Conservation (phyloP, 108 stramenopile species). For the Nitzschia sp. region DNA sequence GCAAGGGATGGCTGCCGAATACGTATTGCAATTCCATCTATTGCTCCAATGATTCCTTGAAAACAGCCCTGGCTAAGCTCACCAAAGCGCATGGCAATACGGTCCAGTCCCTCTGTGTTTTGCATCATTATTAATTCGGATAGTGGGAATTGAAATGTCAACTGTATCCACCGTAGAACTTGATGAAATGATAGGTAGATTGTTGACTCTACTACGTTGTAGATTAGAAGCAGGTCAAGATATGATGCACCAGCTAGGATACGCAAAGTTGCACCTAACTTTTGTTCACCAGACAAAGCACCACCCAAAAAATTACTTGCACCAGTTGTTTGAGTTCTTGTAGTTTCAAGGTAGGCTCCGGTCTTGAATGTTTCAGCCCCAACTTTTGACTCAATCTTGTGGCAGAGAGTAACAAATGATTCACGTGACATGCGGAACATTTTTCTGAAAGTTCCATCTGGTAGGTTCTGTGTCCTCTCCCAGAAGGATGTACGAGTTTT, state of each 20-base stretch:
- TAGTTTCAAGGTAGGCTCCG: too few relatives aligned
- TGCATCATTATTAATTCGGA: not conserved
- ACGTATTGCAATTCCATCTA: conserved; percentile 32
- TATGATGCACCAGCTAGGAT: conserved; percentile 30
- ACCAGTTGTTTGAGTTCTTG: too few relatives aligned
- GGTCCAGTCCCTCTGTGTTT: not conserved
- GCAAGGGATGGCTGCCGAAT: not conserved
- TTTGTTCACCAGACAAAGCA: not conserved
- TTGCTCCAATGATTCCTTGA: conserved; percentile 25
- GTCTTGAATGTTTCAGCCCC: too few relatives aligned
- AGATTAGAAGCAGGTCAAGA: conserved; percentile 16
- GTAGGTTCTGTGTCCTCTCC: too few relatives aligned
- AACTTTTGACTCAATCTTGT: too few relatives aligned
- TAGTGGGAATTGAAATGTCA: not conserved
- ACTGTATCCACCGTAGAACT: not conserved
- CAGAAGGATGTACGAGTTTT: too few relatives aligned
- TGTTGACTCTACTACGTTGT: not conserved
- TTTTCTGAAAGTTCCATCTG: too few relatives aligned
- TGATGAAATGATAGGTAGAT: not conserved
- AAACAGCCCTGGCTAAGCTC: not conserved
- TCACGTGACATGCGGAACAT: too few relatives aligned
- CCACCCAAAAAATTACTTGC: too few relatives aligned
- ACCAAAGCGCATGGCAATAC: not conserved
- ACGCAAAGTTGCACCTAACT: not conserved
- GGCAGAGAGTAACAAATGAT: too few relatives aligned